Base-by-base conservation (phyloP, 106 monocot genomes). In the Dioscorea alata region DNA sequence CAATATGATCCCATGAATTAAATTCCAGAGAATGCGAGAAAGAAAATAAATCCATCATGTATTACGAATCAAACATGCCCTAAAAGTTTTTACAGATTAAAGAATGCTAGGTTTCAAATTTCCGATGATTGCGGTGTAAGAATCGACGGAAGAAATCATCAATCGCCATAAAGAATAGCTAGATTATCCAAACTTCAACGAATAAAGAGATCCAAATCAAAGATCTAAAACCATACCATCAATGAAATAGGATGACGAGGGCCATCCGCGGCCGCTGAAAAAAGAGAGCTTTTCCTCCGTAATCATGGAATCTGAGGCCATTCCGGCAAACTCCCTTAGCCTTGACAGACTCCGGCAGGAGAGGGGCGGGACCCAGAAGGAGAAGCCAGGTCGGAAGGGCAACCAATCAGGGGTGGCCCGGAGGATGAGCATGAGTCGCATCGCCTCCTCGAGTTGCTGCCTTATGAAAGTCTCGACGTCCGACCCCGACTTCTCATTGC, bases 381-480 rank as follows among this genome's bases (percentile, higher is more conserved):
- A 76, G 18, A 69, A 51, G 0, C 76, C 76, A 9, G 76, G 76
- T 17, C 59, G 6, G 54, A 76, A 76, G 35, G 76, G 76, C 22
- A 76, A 60, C 76, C 76, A 76, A 24, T 69, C 69, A 12, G 76
- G 76, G 6, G 68, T 63, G 35, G 69, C 18, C 2, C 76, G 23
- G 53, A 61, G 76, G 4, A 48, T 53, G 14, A 68, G 18, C 25
- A 63, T 23, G 18, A 4, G n/a, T 18, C 54, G 63, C 24, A 76
- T 59, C 21, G 61, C 62, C 9, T 76, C 76, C 33, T 51, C 69
- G 69, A 63, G 33, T 15, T 33, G 53, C 23, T 13, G 73, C 31
- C 20, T 22, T 4, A 18, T 22, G 49, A 21, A 0, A 3, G 33
- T 4, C 16, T 33, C 63, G 3, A 24, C 19, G 2, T 64, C 65